Base-by-base conservation (phyloP, 805 yeast genomes). In the Torulaspora delbrueckii region DNA sequence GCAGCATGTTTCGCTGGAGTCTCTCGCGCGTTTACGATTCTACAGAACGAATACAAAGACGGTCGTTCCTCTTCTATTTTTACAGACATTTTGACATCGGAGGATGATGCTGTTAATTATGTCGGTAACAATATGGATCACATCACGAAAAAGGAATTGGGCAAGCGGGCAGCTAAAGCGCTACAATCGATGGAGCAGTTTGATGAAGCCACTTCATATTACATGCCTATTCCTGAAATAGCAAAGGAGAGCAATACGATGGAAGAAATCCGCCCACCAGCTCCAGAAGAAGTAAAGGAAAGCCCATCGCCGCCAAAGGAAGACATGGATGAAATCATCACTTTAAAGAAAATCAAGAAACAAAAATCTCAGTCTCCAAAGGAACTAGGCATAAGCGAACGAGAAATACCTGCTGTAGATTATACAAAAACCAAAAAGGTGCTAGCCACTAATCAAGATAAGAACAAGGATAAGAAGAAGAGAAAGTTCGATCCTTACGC, bases 401-500 rank as follows among this genome's bases (percentile, higher is more conserved):
- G 13, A 40, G 23, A 26, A 6, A 58, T 48, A 10, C 63, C 66
- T 9, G 61, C 63, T 5, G 57, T 78, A 38, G 81, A 79, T 54
- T 79, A 77, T 50, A 54, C 62, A 0, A 69, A 60, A 27, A 71
- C 74, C 12, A 70, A 71, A 25, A 75, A 70, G 45, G 65, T 77
- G 10, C 59, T 78, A 47, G 58, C 59, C 8, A 58, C 58, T 22
- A 48, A 48, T 22, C 23, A 37, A 27, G 27, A 52, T 36, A 36
- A 53, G 14, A 40, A 42, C 19, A 44, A 38, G 38, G 37, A 45
- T 10, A 51, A 53, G 50, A 57, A 53, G 4, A 64, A 62, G 39
- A 74, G 73, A 58, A 65, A 74, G 7, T 83, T 78, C 51, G 83
- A 83, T 63, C 88, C 89, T 3, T 83, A 80, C 52, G 61, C 73